Percentiles rank a stretch among this genome's conserved stretches.
Conservation (phyloP, 257 asterid genomes). For the Plantago ovata region DNA sequence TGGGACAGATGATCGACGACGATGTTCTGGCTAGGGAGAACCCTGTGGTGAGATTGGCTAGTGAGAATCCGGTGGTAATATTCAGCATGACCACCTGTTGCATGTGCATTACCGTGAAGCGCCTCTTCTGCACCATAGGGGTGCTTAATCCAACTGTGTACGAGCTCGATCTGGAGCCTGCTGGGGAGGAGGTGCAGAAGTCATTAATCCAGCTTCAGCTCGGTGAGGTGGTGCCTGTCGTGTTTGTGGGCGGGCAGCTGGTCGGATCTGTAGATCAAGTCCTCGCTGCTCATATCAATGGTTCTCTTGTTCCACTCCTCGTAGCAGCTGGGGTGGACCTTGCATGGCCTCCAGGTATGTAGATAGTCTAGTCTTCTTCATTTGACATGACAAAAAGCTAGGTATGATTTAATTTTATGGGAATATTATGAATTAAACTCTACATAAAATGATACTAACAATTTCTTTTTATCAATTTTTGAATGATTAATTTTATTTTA, state of each 20-base stretch:
- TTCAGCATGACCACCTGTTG: constrained; percentile 2
- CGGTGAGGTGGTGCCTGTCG: neutral
- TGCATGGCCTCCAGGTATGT: no score
- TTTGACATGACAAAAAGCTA: no score
- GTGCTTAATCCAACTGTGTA: constrained; percentile 12
- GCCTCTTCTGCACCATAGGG: constrained; percentile 18
- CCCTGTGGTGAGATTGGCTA: no score
- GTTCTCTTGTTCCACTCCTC: constrained; percentile 26
- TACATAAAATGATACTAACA: no score
- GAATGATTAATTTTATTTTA: no score
- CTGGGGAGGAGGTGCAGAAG: constrained; percentile 6
- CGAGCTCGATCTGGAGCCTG: constrained; percentile 8
- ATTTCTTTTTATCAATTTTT: no score
- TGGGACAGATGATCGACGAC: no score
- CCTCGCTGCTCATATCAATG: constrained; percentile 31
- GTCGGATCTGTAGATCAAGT: constrained; percentile 26
- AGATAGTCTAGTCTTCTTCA: no score
- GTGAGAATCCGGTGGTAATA: neutral
- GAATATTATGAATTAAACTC: no score
- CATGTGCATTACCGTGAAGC: constrained; percentile 4
- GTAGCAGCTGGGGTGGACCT: constrained; percentile 32
- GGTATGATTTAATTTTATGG: no score
- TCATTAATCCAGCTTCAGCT: neutral
- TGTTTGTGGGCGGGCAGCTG: constrained; percentile 27
- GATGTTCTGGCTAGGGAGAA: no score